A percentile compares a stretch with the other conserved stretches of the same genome.
Evolutionary conservation across 345 rosid genomes (phyloP).

Genomic region (Eucalyptus viminalis): DNA sequence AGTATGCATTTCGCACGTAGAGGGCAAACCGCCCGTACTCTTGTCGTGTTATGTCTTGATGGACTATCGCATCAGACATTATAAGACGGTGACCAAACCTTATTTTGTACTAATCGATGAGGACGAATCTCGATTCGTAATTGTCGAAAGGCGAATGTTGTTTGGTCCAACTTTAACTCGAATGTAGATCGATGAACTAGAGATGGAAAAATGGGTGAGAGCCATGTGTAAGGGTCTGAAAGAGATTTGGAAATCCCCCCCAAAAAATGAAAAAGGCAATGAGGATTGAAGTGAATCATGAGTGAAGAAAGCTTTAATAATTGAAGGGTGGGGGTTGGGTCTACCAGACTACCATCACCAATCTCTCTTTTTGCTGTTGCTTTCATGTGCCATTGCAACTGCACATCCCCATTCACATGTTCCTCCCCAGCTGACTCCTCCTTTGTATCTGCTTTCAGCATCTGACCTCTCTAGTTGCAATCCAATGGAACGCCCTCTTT

Average conservation of each 20-base stretch:
- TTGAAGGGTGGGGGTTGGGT: not conserved
- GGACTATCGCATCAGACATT: too few relatives aligned
- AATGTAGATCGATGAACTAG: rapidly evolving
- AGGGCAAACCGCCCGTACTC: not conserved
- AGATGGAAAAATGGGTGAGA: not conserved
- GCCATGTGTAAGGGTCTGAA: not conserved
- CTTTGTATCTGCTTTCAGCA: not conserved
- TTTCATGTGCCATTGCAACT: not conserved
- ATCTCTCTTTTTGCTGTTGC: not conserved
- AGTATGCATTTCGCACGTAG: not conserved
- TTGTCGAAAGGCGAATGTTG: not conserved
- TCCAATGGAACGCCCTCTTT: not conserved
- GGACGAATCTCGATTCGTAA: not conserved
- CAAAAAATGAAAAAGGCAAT: not conserved
- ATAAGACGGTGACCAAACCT: not conserved
- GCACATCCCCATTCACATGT: not conserved
- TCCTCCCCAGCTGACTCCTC: not conserved
- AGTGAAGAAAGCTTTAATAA: not conserved
- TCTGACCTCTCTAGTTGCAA: not conserved
- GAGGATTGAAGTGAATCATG: not conserved
- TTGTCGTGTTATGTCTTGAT: not conserved
- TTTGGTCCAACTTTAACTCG: too few relatives aligned
- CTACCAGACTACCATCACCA: not conserved
- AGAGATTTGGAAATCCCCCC: not conserved
- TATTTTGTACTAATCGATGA: not conserved